phyloP scores from a whole-genome alignment of 176 grass and related monocot genomes.

The Avena atlantica region DNA sequence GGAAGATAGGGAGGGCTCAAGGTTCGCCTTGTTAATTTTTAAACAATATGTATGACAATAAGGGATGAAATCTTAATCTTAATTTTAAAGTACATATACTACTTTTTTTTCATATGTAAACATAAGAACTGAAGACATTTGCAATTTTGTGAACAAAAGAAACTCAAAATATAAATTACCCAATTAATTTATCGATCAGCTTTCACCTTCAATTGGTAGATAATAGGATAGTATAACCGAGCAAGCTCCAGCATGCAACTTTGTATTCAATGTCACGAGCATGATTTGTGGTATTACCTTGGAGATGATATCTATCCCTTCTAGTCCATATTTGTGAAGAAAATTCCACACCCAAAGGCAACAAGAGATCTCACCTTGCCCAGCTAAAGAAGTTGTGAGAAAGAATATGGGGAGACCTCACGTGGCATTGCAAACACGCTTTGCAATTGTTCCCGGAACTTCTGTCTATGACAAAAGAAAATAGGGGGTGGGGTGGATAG shows the following conservation, averaged over 20 bases:
- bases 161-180: too few relatives aligned
- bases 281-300: not conserved
- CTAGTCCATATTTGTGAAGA: not conserved
- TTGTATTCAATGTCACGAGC: not conserved
- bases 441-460: not conserved
- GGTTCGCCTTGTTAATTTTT: too few relatives aligned
- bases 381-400: not conserved
- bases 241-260: not conserved
- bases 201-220: too few relatives aligned
- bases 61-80: too few relatives aligned
- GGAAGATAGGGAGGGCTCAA: too few relatives aligned
- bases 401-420: not conserved
- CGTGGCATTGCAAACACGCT: not conserved
- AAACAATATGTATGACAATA: too few relatives aligned
- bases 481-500: not conserved
- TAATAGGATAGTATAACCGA: too few relatives aligned
- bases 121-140: too few relatives aligned
- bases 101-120: too few relatives aligned
- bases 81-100: too few relatives aligned
- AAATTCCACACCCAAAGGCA: not conserved
- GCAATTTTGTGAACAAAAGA: too few relatives aligned
- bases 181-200: too few relatives aligned
- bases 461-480: not conserved
- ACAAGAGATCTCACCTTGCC: not conserved
- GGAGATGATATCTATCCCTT: not conserved